A percentile compares a stretch with the other conserved stretches of the same genome.
phyloP scores from a whole-genome alignment of 1,284 basidiomycete genomes.

The Gymnopus androsaceus region DNA sequence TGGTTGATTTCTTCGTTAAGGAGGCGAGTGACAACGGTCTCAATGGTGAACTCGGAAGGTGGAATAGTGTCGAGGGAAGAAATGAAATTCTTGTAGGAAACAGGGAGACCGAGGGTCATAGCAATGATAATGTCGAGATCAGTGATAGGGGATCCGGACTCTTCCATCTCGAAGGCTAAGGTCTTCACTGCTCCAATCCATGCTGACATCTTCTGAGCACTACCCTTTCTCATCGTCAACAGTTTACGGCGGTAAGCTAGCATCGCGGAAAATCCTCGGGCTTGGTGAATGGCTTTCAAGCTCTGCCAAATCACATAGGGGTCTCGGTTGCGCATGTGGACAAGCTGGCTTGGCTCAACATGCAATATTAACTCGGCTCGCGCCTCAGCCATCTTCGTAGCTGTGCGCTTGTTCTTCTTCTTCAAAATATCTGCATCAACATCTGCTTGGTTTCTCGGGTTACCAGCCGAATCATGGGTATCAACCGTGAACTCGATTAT shows the following conservation, averaged over 20 bases:
- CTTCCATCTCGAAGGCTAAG: conserved; percentile 26
- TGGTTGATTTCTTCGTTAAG: conserved; percentile 32
- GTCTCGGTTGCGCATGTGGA: conserved; percentile 28
- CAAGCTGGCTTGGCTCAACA: conserved; percentile 33
- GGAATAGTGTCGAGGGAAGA: conserved; percentile 30
- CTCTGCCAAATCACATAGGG: conserved; percentile 31
- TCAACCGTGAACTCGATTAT: conserved; percentile 19
- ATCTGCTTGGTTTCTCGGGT: not conserved
- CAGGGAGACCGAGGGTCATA: conserved; percentile 33
- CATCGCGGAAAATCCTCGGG: conserved; percentile 32
- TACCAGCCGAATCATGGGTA: conserved; percentile 7
- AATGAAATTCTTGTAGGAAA: conserved; percentile 30
- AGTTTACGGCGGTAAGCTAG: conserved; percentile 28
- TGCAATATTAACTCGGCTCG: conserved; percentile 32
- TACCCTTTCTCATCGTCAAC: conserved; percentile 26
- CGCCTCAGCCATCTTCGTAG: conserved; percentile 29
- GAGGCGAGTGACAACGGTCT: conserved; percentile 29
- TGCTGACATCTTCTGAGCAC: conserved; percentile 28
- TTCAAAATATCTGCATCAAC: conserved; percentile 20
- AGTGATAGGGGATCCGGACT: conserved; percentile 24
- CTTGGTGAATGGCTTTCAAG: conserved; percentile 30
- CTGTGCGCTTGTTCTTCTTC: conserved; percentile 15
- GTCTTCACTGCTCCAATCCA: conserved; percentile 33
- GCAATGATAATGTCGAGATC: conserved; percentile 35
- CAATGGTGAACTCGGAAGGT: conserved; percentile 24